phyloP scores from a whole-genome alignment of 106 monocot genomes.

The Allium fistulosum region DNA sequence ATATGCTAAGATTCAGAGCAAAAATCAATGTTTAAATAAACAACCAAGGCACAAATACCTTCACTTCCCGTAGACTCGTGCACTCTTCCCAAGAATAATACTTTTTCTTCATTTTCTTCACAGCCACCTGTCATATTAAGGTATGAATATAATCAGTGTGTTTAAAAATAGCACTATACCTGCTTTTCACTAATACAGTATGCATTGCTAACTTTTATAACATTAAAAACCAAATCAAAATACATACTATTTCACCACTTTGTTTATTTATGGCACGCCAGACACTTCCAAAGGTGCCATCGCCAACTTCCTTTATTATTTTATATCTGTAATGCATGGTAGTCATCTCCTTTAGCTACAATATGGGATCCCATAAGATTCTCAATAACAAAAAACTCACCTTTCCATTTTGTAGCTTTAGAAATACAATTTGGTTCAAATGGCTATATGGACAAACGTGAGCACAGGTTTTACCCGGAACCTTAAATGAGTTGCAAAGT shows the following conservation, averaged over 20 bases:
- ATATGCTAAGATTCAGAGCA: background rate
- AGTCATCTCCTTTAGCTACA: background rate
- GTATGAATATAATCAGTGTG: background rate
- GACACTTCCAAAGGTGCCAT: constrained; percentile 77
- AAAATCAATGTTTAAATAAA: background rate
- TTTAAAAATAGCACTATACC: background rate
- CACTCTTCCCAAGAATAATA: constrained; percentile 99
- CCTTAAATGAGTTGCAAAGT: no score
- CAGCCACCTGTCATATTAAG: constrained; percentile 64
- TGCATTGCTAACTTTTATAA: background rate
- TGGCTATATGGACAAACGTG: no score
- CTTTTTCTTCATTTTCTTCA: constrained; percentile 97
- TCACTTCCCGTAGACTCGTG: constrained; percentile 93
- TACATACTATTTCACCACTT: constrained; percentile 61
- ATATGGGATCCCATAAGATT: background rate
- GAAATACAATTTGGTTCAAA: no score
- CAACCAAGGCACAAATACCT: constrained; percentile 36
- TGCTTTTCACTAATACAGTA: background rate
- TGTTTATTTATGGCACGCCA: constrained; percentile 68
- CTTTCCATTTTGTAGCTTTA: constrained; percentile 23
- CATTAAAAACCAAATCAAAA: background rate
- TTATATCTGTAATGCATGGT: constrained; percentile 40
- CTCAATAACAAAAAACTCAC: constrained; percentile 15
- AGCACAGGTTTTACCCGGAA: no score
- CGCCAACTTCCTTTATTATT: constrained; percentile 79